Base-by-base conservation (phyloP, 2,329 filamentous ascomycete genomes). In the Fusarium pininemorale region DNA sequence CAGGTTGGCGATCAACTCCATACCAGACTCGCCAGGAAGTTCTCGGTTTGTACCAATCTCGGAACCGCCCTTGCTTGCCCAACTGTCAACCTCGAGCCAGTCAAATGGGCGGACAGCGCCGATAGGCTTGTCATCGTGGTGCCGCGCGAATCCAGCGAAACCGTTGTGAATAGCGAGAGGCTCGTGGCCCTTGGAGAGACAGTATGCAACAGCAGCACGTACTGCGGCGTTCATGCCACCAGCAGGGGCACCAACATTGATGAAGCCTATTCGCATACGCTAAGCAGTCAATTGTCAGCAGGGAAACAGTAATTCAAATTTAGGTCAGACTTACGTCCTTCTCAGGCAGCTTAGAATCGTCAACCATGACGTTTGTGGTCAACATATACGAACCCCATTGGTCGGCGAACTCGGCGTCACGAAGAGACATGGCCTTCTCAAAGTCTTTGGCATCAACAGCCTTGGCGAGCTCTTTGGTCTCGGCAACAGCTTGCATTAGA, bases 171-270 rank as follows among this genome's bases (percentile, higher is more conserved):
- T 95, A 24, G 94, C 96, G 78, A 98, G 83, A 8, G 96, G 94
- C 59, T 94, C 94, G 82, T 99, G 96, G n/a, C 96, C 96, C 67
- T 95, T 91, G 50, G 93, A 93, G 66, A 97, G 83, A 82, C 95
- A 98, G 86, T 98, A 98, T 38, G 95, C 94, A 24, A 98, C 95
- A 20, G 94, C 96, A 37, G 94, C 96, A 76, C 96, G 91, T 26
- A 97, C 96, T 47, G 96, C 96, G 35, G 96, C 95, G 83, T 99
- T 99, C 94, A 99, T 98, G 78, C 96, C 96, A 82, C 96, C 96
- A 37, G 96, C 96, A 13, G 96, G 96, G 18, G 96, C 96, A 79
- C 96, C 96, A 30, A 98, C 95, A 79, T 98, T 97, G 83, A 99
- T 94, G 80, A 99, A 98, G 55, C 94, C 96, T 79, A 99, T 94